phyloP scores from a whole-genome alignment of 164 flowering plant species.

The Pachysandra terminalis region DNA sequence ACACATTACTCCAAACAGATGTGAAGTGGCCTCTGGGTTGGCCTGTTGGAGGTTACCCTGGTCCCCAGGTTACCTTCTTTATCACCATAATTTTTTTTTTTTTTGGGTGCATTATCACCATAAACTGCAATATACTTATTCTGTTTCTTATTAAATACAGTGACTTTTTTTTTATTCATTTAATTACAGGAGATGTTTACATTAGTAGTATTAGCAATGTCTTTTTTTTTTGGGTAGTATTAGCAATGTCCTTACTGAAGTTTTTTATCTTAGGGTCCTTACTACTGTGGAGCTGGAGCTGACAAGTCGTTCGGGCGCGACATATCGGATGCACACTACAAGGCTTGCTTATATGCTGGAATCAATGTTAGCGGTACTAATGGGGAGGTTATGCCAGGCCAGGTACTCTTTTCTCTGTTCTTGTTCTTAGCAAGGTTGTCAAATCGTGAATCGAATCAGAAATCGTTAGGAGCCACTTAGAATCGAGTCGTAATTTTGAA shows the following conservation, averaged over 20 bases:
- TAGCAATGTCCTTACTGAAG: not conserved
- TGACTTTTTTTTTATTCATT: not conserved
- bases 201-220: not conserved
- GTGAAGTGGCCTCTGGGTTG: constrained; percentile 98
- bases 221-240: too few relatives aligned
- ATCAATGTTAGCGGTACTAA: constrained; percentile 96
- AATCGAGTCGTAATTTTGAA: too few relatives aligned
- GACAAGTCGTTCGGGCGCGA: constrained; percentile 96
- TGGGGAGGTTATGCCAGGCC: constrained; percentile 99
- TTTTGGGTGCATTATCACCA: too few relatives aligned
- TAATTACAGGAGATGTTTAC: not conserved
- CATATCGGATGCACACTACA: constrained; percentile 97
- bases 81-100: too few relatives aligned
- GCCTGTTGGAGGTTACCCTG: constrained; percentile 98
- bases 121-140: too few relatives aligned
- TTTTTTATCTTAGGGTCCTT: constrained; percentile 66
- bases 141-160: not conserved
- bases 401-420: constrained; percentile 46
- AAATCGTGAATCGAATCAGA: too few relatives aligned
- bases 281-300: constrained; percentile 93
- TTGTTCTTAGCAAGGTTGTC: too few relatives aligned
- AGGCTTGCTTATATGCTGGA: constrained; percentile 97
- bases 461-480: too few relatives aligned
- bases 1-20: constrained; percentile 80
- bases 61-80: constrained; percentile 71